Conservation (phyloP, 768 basidiomycete species). For the Leccinum broughii region DNA sequence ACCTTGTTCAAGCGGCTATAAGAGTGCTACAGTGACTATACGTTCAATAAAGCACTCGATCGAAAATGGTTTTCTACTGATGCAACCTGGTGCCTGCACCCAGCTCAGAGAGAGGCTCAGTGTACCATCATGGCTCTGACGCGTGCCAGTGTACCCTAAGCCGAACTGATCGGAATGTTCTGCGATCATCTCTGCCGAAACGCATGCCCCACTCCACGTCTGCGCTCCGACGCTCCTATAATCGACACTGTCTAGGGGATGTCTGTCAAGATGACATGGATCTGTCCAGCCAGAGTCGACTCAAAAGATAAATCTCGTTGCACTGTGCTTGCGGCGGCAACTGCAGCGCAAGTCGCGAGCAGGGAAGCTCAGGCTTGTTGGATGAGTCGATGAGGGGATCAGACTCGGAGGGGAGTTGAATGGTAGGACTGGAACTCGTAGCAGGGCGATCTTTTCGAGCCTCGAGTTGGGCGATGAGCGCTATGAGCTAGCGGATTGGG, state of each 20-base stretch:
- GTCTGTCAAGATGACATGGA: slow-evolving; percentile 58
- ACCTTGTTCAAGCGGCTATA: slow-evolving; percentile 21
- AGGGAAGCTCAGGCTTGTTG: slow-evolving; percentile 56
- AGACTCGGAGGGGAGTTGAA: not conserved
- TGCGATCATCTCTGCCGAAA: slow-evolving; percentile 73
- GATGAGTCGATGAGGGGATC: slow-evolving; percentile 32
- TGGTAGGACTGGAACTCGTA: not conserved
- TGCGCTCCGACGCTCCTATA: slow-evolving; percentile 80
- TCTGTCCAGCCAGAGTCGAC: slow-evolving; percentile 6
- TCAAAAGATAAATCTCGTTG: slow-evolving; percentile 33
- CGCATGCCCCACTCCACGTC: slow-evolving; percentile 86
- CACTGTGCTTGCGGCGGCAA: slow-evolving; percentile 60
- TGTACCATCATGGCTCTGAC: not conserved
- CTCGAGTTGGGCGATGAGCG: slow-evolving; percentile 50
- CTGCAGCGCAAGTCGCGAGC: slow-evolving; percentile 63
- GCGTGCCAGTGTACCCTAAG: slow-evolving; percentile 19
- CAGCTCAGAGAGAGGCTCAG: slow-evolving; percentile 43
- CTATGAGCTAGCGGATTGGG: slow-evolving; percentile 72
- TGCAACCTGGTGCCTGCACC: slow-evolving; percentile 57
- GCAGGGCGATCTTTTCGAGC: not conserved
- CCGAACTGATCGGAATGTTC: slow-evolving; percentile 55
- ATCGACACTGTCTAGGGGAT: slow-evolving; percentile 65
- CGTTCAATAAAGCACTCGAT: too few relatives aligned
- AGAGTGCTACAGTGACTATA: too few relatives aligned
- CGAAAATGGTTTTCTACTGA: too few relatives aligned